Evolutionary conservation across 768 basidiomycete genomes (phyloP).

Genomic region (Leccinellum albellum): DNA sequence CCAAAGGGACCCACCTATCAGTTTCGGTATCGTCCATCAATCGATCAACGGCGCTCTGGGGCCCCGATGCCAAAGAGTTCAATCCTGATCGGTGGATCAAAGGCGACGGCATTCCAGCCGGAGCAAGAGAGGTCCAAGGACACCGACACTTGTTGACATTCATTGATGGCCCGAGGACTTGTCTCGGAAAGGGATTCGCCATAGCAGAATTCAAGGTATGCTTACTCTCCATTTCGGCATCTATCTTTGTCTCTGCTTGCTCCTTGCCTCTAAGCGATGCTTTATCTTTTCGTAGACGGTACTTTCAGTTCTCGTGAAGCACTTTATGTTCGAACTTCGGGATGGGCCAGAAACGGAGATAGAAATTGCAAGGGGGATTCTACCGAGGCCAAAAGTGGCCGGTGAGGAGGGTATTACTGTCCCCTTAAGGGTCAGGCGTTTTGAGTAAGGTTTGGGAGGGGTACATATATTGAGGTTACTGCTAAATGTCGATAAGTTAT

Average conservation of each 20-base stretch:
- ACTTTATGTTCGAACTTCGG: slow-evolving; percentile 20
- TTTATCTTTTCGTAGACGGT: slow-evolving; percentile 31
- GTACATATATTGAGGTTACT: background rate
- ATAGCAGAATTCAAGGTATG: slow-evolving; percentile 27
- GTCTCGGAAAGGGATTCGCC: slow-evolving; percentile 12
- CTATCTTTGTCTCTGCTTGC: background rate
- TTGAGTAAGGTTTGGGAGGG: slow-evolving; percentile 1
- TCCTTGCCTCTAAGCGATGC: background rate
- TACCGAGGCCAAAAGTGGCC: slow-evolving; percentile 18
- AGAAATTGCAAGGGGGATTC: slow-evolving; percentile 11
- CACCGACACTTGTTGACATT: slow-evolving; percentile 51
- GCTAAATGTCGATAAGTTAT: no score
- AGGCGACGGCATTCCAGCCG: slow-evolving; percentile 23
- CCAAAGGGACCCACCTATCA: slow-evolving; percentile 44
- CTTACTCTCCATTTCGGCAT: background rate
- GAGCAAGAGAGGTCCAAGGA: slow-evolving; percentile 45
- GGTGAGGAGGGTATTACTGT: slow-evolving; percentile 21
- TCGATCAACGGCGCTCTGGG: slow-evolving; percentile 55
- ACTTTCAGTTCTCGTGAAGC: slow-evolving; percentile 40
- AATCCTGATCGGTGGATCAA: slow-evolving; percentile 63
- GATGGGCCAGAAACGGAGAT: slow-evolving; percentile 18
- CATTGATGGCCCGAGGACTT: slow-evolving; percentile 48
- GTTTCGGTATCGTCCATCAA: slow-evolving; percentile 48
- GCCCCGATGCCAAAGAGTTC: slow-evolving; percentile 53
- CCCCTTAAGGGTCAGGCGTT: slow-evolving; percentile 5